Percentiles rank a stretch among this genome's conserved stretches.
phyloP scores from a whole-genome alignment of 257 asterid species.

The Ocimum tenuiflorum region DNA sequence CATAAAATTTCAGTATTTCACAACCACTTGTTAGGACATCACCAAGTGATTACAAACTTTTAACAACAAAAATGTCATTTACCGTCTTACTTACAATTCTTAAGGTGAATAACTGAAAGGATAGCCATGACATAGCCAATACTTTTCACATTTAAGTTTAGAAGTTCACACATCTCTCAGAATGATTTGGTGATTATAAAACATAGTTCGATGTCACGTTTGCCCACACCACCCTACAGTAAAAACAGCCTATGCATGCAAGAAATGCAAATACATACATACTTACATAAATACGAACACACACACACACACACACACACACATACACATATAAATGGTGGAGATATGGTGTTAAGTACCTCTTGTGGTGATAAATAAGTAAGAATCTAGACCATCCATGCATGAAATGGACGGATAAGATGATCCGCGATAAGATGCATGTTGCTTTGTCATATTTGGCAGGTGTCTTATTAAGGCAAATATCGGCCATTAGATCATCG shows the following conservation, averaged over 20 bases:
- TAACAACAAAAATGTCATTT: neutral
- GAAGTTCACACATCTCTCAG: neutral
- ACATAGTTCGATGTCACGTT: neutral
- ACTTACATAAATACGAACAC: too few species aligned
- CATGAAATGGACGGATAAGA: too few species aligned
- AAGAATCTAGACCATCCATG: too few species aligned
- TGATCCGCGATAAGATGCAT: too few species aligned
- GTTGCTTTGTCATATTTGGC: too few species aligned
- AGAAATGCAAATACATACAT: too few species aligned
- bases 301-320: too few species aligned
- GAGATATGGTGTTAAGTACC: too few species aligned
- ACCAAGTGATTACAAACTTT: neutral
- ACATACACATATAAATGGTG: too few species aligned
- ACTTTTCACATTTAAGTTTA: neutral
- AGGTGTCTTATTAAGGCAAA: too few species aligned
- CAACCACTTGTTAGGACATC: neutral
- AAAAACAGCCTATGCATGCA: neutral
- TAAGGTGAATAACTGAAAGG: slow-evolving; percentile 1
- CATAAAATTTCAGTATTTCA: slow-evolving; percentile 19
- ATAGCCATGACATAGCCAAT: neutral
- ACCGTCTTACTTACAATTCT: neutral
- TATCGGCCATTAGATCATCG: too few species aligned
- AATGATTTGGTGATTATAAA: neutral
- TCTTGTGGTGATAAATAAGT: too few species aligned
- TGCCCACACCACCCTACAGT: neutral